Base-by-base conservation (phyloP, 2,329 filamentous ascomycete species). In the Pyrenophora graminea region DNA sequence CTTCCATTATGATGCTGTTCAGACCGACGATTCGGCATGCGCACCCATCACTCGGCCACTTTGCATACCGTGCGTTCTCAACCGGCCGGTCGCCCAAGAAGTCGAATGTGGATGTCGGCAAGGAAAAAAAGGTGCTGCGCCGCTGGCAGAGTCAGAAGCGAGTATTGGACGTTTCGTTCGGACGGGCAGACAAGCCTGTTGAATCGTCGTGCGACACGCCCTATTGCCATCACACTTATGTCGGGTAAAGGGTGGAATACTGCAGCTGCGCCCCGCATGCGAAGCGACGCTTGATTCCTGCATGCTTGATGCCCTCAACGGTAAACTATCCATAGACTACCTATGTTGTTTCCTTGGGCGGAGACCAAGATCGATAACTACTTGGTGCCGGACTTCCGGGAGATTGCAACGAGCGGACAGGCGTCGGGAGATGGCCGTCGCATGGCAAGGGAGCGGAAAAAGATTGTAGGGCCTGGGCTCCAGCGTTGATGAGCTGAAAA, bases 201-300 rank as follows among this genome's bases (percentile, higher is more conserved):
- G 49, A 41, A 62, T 58, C 44, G 54, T 62, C 56, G 62, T 65
- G 62, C 57, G 61, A 63, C 62, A 45, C 18, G 33, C 49, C 33
- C 27, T 52, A 37, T 50, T 48, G 46, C 55, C 56, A 57, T 59
- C 59, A 60, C 45, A 30, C 46, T 39, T 49, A 17, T 41, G 36
- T 52, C 41, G 21, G 42, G 45, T 47, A 44, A 45, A 39, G 52
- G 39, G 36, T 31, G 46, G 51, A 52, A 41, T 50, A 56, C 53
- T 52, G 32, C 42, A 46, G 41, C 38, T 18, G 45, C 43, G 43
- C 25, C 46, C 33, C 42, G 41, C 51, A 48, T 34, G 9, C 4
- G 10, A 30, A 4, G 27, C 10, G 27, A 9, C 27, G 27, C 27
- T 30, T 10, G 27, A 7, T 30, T 30, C 7, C 19, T 21, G 19